Evolutionary conservation across 2,329 filamentous ascomycete species (phyloP).

Genomic region (Aureobasidium melanogenum): DNA sequence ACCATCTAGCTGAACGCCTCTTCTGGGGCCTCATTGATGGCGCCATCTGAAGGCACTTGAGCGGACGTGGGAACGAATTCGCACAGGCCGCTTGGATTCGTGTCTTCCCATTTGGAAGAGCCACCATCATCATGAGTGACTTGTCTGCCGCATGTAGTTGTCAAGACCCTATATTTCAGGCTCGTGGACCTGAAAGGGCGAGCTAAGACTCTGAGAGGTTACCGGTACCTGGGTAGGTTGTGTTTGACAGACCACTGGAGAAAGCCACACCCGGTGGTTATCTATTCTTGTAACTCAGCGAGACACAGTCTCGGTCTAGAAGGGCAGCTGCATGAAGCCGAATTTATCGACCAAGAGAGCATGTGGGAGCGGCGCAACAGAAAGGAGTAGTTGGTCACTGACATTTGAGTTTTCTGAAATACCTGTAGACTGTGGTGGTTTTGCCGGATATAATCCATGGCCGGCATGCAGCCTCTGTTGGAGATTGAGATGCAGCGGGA

Average conservation of each 20-base stretch:
- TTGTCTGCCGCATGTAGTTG: not conserved
- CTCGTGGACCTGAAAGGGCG: not conserved
- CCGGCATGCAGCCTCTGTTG: not conserved
- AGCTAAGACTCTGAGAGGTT: not conserved
- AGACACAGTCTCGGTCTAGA: slow-evolving; percentile 8
- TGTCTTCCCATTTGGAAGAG: not conserved
- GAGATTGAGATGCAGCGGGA: not conserved
- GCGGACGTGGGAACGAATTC: not conserved
- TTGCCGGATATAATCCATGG: not conserved
- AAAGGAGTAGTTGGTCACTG: not conserved
- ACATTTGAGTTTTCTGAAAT: not conserved
- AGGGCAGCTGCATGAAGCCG: slow-evolving; percentile 9
- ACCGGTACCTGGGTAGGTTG: slow-evolving; percentile 7
- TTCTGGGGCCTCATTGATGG: not conserved
- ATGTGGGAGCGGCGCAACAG: not conserved
- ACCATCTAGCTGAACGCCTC: slow-evolving; percentile 7
- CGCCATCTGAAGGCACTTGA: not conserved
- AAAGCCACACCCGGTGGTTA: not conserved
- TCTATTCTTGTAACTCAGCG: slow-evolving; percentile 5
- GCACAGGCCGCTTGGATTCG: not conserved
- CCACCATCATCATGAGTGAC: not conserved
- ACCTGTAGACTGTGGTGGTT: not conserved
- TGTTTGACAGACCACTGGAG: slow-evolving; percentile 9
- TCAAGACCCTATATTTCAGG: not conserved
- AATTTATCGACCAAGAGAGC: not conserved